phyloP scores from a whole-genome alignment of 2,329 filamentous ascomycete genomes.

The Pyrenophora teres region DNA sequence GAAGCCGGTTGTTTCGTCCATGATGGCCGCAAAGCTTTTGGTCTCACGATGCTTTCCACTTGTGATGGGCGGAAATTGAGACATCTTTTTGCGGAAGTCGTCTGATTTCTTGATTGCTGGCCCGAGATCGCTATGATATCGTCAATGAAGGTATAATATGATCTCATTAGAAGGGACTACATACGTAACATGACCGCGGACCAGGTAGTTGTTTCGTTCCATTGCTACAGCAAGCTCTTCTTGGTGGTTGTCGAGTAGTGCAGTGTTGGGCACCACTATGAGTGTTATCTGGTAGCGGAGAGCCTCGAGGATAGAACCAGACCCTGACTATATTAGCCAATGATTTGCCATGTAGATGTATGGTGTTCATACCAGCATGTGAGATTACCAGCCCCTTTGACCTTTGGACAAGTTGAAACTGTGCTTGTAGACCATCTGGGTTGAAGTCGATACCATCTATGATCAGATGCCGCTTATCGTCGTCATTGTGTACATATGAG shows the following conservation, averaged over 20 bases:
- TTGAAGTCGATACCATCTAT: conserved; percentile 72
- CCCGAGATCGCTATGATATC: conserved; percentile 50
- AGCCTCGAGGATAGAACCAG: conserved; percentile 85
- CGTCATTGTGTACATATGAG: conserved; percentile 13
- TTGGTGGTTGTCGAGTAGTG: conserved; percentile 88
- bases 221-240: conserved; percentile 81
- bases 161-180: conserved; percentile 20
- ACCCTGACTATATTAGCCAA: conserved; percentile 61
- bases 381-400: conserved; percentile 78
- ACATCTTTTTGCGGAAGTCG: conserved; percentile 38
- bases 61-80: conserved; percentile 42
- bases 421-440: conserved; percentile 59
- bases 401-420: conserved; percentile 62
- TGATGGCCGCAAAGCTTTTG: conserved; percentile 42
- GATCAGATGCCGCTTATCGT: conserved; percentile 20
- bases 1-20: conserved; percentile 45
- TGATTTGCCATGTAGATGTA: background rate
- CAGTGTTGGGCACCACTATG: conserved; percentile 86
- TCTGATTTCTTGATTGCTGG: conserved; percentile 57
- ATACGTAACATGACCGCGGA: conserved; percentile 71
- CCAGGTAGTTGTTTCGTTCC: conserved; percentile 73
- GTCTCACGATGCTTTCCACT: conserved; percentile 44
- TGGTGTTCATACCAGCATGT: conserved; percentile 72
- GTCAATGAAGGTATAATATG: background rate
- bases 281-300: conserved; percentile 74